Base-by-base conservation (phyloP, 2,329 filamentous ascomycete species). In the Alternaria panax region DNA sequence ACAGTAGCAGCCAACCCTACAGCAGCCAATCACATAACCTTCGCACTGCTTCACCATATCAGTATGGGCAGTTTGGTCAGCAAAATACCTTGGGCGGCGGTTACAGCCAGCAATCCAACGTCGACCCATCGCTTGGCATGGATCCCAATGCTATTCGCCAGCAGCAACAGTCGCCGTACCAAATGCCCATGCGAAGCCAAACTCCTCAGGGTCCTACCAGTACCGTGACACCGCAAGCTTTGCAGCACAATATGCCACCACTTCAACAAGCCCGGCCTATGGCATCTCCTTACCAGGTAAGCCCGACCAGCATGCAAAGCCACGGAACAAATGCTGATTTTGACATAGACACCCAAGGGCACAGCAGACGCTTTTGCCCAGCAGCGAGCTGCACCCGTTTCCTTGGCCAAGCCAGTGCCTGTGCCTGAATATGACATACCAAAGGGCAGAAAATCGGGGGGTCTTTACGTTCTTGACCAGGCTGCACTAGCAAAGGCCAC, bases 401-500 rank as follows among this genome's bases (percentile, higher is more conserved):
- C 64, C 1, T 58, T 63, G 53, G 57, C 62, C 6, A 70, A 70
- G 52, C 72, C 69, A 14, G 66, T 71, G 43, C 69, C 60, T 40
- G 70, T 73, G 32, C 71, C 74, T 51, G 68, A 66, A 9, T 76
- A 70, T 67, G 70, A 75, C 11, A 67, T 76, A 50, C 77, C 77
- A 18, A 74, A 70, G 50, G 75, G 74, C 48, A 75, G 68, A 59
- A 68, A 67, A 55, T 71, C 70, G 27, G 81, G 80, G 54, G 75
- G 75, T 38, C 80, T 83, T 51, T 73, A 74, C 61, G 71, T 81
- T 58, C 73, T 81, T 64, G 77, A 81, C 64, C 75, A 76, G 57
- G 72, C 79, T 63, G 68, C 75, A 28, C 68, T 84, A 27, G 74
- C 75, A 34, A 76, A 77, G 63, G 78, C 78, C 18, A 83, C 81